A percentile compares a stretch with the other conserved stretches of the same genome.
These are phyloP conservation scores for Macrotyloma uniflorum DNA, from an alignment of 306 rosid genomes.

Conservation along the genomic window DNA sequence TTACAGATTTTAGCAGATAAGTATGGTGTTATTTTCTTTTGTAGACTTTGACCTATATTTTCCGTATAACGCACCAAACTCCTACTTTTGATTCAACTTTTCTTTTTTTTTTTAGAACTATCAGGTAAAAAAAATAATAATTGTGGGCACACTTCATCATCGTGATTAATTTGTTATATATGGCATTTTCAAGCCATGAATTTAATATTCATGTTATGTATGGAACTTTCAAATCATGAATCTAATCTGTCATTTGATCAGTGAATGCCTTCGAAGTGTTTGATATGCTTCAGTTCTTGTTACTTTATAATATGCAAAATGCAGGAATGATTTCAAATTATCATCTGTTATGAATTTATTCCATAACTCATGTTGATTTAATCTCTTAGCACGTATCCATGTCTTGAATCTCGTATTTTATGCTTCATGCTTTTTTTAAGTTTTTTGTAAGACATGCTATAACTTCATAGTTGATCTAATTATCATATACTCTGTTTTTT, in stretches of 20 bases:
- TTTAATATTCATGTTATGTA: neutral
- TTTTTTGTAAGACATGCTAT: slow-evolving; percentile 8
- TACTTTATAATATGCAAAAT: slow-evolving; percentile 12
- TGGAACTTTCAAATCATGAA: neutral
- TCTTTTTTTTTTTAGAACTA: neutral
- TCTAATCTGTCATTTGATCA: slow-evolving; percentile 2
- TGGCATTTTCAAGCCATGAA: neutral
- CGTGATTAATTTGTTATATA: neutral
- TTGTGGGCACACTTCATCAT: neutral
- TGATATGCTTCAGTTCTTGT: neutral
- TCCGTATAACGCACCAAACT: neutral
- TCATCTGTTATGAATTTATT: slow-evolving; percentile 18
- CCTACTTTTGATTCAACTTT: neutral
- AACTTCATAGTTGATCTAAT: slow-evolving; percentile 20
- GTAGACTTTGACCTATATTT: neutral
- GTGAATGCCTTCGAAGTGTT: no score
- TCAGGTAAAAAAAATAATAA: neutral
- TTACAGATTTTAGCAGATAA: slow-evolving; percentile 19
- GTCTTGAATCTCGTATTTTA: slow-evolving; percentile 16
- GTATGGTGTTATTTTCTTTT: slow-evolving; percentile 1
- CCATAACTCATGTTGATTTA: neutral
- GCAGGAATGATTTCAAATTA: neutral
- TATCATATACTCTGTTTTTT: slow-evolving; percentile 1
- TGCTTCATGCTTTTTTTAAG: neutral
- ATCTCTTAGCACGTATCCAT: neutral